Evolutionary conservation across 495 filamentous ascomycete genomes (phyloP).

Genomic region (Pseudomonodictys pantanalensis): DNA sequence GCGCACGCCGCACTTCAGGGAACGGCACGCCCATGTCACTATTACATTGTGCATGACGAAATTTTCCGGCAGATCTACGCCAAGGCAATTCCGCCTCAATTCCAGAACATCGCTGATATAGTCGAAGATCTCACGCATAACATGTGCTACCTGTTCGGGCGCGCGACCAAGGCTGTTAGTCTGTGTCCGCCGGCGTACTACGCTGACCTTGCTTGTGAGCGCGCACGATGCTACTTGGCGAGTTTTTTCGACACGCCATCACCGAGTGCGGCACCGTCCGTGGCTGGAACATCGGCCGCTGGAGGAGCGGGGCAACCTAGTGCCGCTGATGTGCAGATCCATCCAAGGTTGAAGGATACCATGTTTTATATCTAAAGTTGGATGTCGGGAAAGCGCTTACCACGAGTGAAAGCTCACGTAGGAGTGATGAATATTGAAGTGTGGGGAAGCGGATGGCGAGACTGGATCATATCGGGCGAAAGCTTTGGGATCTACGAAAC

Average conservation of each 20-base stretch:
- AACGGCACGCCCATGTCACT: constrained; percentile 40
- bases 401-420: neutral
- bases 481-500: neutral
- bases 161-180: constrained; percentile 76
- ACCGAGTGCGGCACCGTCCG: constrained; percentile 7
- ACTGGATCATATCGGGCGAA: neutral
- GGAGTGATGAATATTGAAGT: neutral
- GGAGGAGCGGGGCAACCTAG: constrained; percentile 26
- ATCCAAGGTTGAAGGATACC: constrained; percentile 53
- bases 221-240: constrained; percentile 63
- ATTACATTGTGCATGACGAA: constrained; percentile 66
- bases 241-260: constrained; percentile 52
- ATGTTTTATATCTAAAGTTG: constrained; percentile 72
- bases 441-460: neutral
- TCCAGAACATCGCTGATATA: constrained; percentile 52
- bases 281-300: constrained; percentile 2
- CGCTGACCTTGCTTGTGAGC: constrained; percentile 71
- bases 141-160: constrained; percentile 74
- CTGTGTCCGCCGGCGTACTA: constrained; percentile 82
- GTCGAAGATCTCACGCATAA: constrained; percentile 68
- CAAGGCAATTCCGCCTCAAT: constrained; percentile 33
- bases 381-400: neutral
- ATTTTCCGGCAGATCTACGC: constrained; percentile 51
- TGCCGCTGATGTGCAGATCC: constrained; percentile 43
- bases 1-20: constrained; percentile 57